These are phyloP conservation scores for Fusarium haematococcum DNA, from an alignment of 2,329 filamentous ascomycete genomes.

Conservation along the genomic window DNA sequence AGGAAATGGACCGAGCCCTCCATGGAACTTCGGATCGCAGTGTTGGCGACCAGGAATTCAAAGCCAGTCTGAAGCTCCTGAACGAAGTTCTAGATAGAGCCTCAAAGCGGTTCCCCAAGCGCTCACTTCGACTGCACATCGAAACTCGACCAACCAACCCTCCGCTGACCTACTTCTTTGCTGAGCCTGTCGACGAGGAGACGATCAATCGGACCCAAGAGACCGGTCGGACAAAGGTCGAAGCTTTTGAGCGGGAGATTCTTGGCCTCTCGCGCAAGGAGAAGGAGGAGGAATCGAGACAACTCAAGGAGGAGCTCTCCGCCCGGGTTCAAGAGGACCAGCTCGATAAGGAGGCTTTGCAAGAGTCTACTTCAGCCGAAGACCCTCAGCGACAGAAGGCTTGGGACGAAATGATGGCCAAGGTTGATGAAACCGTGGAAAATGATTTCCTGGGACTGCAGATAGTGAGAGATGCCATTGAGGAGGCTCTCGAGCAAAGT, in stretches of 20 bases:
- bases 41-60: slow-evolving; percentile 88
- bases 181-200: slow-evolving; percentile 81
- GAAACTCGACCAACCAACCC: slow-evolving; percentile 74
- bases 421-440: slow-evolving; percentile 68
- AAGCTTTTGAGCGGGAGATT: slow-evolving; percentile 75
- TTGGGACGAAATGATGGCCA: slow-evolving; percentile 67
- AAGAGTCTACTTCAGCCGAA: not conserved
- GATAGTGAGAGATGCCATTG: slow-evolving; percentile 65
- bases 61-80: slow-evolving; percentile 80
- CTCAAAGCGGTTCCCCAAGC: slow-evolving; percentile 78
- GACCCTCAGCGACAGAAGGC: slow-evolving; percentile 51
- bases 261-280: slow-evolving; percentile 60
- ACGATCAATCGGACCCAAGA: slow-evolving; percentile 81
- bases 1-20: slow-evolving; percentile 91
- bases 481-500: slow-evolving; percentile 66
- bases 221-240: slow-evolving; percentile 71
- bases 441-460: slow-evolving; percentile 66
- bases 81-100: slow-evolving; percentile 84
- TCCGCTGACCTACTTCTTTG: slow-evolving; percentile 89
- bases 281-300: slow-evolving; percentile 38
- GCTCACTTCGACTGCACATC: slow-evolving; percentile 83
- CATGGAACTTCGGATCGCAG: slow-evolving; percentile 77
- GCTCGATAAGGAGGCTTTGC: slow-evolving; percentile 32
- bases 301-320: slow-evolving; percentile 5
- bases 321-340: slow-evolving; percentile 21